Percentiles rank a stretch among this genome's conserved stretches.
phyloP scores from a whole-genome alignment of 371 early-diverging fungal genomes.

The Chytridiales sp. region DNA sequence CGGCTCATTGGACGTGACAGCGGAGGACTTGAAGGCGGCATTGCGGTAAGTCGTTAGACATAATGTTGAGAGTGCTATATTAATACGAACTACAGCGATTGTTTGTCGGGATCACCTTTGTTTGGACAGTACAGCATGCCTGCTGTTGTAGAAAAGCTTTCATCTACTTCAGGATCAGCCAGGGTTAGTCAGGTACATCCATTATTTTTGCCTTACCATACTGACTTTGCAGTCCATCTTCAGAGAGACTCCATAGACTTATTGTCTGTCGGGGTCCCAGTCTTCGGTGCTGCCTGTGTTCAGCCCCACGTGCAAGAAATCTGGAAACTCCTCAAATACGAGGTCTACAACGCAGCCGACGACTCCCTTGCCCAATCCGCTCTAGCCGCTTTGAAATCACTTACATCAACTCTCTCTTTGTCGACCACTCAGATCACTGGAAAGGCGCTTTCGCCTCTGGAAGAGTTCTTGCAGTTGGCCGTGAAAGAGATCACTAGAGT shows the following conservation, averaged over 20 bases:
- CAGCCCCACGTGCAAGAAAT: slow-evolving; percentile 63
- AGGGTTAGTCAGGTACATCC: slow-evolving; percentile 60
- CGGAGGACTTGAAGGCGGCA: slow-evolving; percentile 81
- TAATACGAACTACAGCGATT: slow-evolving; percentile 44
- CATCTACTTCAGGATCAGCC: slow-evolving; percentile 81
- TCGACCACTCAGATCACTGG: neutral
- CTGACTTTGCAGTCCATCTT: slow-evolving; percentile 2
- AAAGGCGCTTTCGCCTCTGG: neutral
- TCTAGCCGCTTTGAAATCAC: neutral
- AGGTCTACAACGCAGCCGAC: neutral
- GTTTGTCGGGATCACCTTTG: slow-evolving; percentile 67
- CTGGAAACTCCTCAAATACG: slow-evolving; percentile 53
- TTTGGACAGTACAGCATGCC: slow-evolving; percentile 83
- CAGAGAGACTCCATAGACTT: slow-evolving; percentile 87
- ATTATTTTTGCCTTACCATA: slow-evolving; percentile 8
- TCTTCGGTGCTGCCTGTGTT: slow-evolving; percentile 67
- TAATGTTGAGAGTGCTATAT: neutral
- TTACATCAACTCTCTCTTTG: neutral
- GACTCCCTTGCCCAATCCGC: neutral
- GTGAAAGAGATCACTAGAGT: neutral
- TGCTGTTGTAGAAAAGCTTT: slow-evolving; percentile 83
- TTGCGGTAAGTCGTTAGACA: slow-evolving; percentile 37
- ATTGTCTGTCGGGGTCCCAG: slow-evolving; percentile 71
- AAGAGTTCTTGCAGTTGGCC: neutral
- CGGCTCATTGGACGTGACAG: slow-evolving; percentile 90